Evolutionary conservation across 1,139 yeast species (phyloP).

Genomic region (Debaryomyces robertsiae): DNA sequence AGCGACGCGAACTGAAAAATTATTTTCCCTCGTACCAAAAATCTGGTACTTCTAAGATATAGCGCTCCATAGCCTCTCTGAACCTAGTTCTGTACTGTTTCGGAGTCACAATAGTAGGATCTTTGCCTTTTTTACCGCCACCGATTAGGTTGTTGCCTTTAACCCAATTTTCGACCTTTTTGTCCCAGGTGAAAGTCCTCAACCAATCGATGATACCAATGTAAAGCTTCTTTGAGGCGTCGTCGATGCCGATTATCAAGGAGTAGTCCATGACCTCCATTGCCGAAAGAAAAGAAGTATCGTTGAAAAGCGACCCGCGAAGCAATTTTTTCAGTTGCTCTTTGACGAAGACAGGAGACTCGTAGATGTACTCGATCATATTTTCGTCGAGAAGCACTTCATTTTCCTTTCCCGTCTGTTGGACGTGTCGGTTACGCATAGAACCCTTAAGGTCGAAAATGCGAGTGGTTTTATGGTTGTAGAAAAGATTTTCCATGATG

Average conservation of each 20-base stretch:
- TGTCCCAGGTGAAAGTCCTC: constrained; percentile 97
- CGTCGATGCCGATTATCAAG: constrained; percentile 84
- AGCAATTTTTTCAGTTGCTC: constrained; percentile 87
- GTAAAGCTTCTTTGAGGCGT: constrained; percentile 62
- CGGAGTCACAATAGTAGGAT: constrained; percentile 97
- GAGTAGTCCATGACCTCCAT: constrained; percentile 99
- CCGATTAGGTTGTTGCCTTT: constrained; percentile 88
- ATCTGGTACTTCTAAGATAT: constrained; percentile 92
- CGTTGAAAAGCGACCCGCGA: constrained; percentile 91
- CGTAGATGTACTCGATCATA: constrained; percentile 97
- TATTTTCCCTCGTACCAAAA: constrained; percentile 60
- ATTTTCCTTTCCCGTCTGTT: constrained; percentile 93
- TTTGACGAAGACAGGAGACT: constrained; percentile 90
- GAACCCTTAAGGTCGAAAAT: constrained; percentile 97
- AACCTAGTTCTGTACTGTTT: constrained; percentile 91
- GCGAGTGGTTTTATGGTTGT: constrained; percentile 78
- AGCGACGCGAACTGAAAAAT: constrained; percentile 10
- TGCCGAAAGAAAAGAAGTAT: constrained; percentile 88
- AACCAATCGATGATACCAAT: constrained; percentile 97
- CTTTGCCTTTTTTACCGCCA: constrained; percentile 76
- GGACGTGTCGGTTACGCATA: constrained; percentile 95
- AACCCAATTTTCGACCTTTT: constrained; percentile 97
- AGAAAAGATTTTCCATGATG: constrained; percentile 94
- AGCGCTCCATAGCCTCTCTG: constrained; percentile 97
- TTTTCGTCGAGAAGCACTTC: constrained; percentile 95